Base-by-base conservation (phyloP, 768 basidiomycete genomes). In the Solioccasus polychromus region DNA sequence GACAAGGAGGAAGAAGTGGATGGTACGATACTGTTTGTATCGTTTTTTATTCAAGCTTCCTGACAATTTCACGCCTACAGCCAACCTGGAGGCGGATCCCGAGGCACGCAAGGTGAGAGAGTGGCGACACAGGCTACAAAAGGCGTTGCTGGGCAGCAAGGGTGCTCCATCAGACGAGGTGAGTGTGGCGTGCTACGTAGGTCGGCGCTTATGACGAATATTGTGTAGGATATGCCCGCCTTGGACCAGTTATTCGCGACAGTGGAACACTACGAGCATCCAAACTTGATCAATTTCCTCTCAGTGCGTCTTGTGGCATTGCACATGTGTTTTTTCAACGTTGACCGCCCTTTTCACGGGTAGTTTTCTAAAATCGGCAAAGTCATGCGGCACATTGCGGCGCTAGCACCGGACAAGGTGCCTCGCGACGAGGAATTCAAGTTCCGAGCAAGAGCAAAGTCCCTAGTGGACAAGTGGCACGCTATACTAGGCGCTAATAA, bases 91-190 rank as follows among this genome's bases (percentile, higher is more conserved):
- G 32, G 69, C 64, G 39, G 82, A 87, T 63, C 75, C 75, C 2
- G 84, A 86, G 50, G 85, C 82, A 19, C 58, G 71, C 44, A 83
- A 85, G 64, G 91, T 94, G 56, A 83, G 88, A 60, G 87, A 89
- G 47, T 95, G 93, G 92, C 76, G 94, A 54, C 92, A 95, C 65
- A 87, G 82, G 65, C 76, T 96, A 3, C 93, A 97, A 68, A 88
- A 92, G 65, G 87, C 81, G 0, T 87, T 92, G 71, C 62, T 94
- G 42, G 81, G 82, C 54, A 77, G 70, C 53, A 84, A 84, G 66
- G 68, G 69, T 6, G 51, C 73, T 8, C 85, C 88, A 5, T 83
- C 80, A 55, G 77, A 78, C 9, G 82, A 83, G 53, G 87, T 89
- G 53, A 42, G 75, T 68, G 19, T 24, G 34, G 18, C 31, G 1